A percentile compares a stretch with the other conserved stretches of the same genome.
Conservation (phyloP, 805 yeast genomes). For the Ogataea ganodermae region DNA sequence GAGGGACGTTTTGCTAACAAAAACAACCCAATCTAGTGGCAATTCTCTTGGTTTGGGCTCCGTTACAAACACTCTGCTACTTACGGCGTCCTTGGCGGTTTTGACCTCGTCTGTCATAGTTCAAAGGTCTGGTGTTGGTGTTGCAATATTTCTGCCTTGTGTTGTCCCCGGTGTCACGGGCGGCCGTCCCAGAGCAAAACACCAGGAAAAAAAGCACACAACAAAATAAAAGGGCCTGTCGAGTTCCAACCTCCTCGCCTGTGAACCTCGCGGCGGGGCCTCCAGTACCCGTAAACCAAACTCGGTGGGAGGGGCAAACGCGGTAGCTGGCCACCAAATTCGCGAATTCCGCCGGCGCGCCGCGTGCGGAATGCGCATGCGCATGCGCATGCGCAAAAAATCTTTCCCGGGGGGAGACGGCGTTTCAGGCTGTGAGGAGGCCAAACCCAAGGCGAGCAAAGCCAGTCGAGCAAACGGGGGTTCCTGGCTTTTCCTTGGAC, state of each 20-base stretch:
- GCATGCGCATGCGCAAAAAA: constrained; percentile 6
- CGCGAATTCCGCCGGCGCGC: constrained; percentile 1
- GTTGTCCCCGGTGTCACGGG: constrained; percentile 3
- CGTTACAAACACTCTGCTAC: constrained; percentile 10
- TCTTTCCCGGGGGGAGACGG: too few relatives aligned
- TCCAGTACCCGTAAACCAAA: constrained; percentile 1
- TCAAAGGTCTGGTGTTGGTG: not conserved
- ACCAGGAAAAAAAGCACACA: constrained; percentile 7
- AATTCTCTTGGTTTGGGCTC: not conserved
- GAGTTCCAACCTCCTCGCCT: constrained; percentile 1
- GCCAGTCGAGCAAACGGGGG: too few relatives aligned
- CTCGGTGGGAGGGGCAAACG: not conserved
- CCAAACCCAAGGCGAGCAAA: too few relatives aligned
- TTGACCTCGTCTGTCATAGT: constrained; percentile 32
- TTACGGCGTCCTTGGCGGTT: constrained; percentile 34
- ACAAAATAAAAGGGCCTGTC: constrained; percentile 1
- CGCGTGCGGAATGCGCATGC: not conserved
- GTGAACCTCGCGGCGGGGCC: constrained; percentile 4
- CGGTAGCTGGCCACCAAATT: not conserved
- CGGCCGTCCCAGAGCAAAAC: not conserved
- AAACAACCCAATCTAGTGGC: not conserved
- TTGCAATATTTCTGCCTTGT: not conserved
- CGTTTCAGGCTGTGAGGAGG: too few relatives aligned
- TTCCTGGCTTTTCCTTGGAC: too few relatives aligned
- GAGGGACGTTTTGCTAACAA: not conserved